These are phyloP conservation scores for Breviolum minutum DNA, from an alignment of 73 alveolate genomes.

Conservation along the genomic window DNA sequence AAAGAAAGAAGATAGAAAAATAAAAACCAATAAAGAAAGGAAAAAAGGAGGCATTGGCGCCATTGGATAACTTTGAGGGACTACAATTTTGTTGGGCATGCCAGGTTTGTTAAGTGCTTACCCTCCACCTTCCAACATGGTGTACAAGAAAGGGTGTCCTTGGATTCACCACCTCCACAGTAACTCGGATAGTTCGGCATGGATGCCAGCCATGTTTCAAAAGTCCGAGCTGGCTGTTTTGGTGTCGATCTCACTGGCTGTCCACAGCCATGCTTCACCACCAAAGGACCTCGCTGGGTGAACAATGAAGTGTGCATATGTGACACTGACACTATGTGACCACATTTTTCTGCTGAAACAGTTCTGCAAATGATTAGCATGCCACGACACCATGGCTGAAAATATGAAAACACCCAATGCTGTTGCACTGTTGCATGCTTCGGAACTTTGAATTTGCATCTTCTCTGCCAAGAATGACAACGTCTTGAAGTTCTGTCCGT, in stretches of 20 bases:
- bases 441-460: background rate
- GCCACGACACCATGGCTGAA: background rate
- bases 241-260: background rate
- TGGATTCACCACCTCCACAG: slow-evolving; percentile 38
- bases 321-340: too few species aligned
- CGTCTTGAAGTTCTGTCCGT: slow-evolving; percentile 60
- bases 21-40: too few species aligned
- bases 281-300: background rate
- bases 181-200: background rate
- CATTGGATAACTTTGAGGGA: too few species aligned
- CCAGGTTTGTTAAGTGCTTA: too few species aligned
- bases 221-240: too few species aligned
- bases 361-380: background rate
- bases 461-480: slow-evolving; percentile 23
- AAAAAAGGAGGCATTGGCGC: too few species aligned
- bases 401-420: background rate
- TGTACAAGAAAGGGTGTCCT: background rate
- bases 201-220: background rate
- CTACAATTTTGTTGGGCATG: too few species aligned
- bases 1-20: too few species aligned
- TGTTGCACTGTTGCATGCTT: background rate
- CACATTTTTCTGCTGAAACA: background rate
- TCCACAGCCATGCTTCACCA: slow-evolving; percentile 32
- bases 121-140: too few species aligned
- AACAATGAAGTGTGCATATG: too few species aligned